These are phyloP conservation scores for Citrus maxima DNA, from an alignment of 345 rosid genomes.

Conservation along the genomic window DNA sequence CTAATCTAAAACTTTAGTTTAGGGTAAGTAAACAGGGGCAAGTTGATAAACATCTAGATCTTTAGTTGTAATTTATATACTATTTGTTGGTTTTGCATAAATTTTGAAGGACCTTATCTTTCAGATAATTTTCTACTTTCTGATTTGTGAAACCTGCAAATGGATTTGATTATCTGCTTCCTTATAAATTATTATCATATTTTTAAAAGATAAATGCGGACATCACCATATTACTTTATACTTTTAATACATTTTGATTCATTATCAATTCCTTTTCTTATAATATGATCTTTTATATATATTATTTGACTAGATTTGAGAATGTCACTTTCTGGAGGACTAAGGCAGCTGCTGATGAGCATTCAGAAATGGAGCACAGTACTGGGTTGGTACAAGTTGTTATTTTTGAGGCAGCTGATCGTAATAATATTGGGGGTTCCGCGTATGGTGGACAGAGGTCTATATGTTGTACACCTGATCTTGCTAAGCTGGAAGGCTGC, in stretches of 20 bases:
- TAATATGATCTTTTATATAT: not conserved
- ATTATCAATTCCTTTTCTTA: not conserved
- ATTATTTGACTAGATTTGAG: constrained; percentile 51
- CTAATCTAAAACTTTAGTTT: not conserved
- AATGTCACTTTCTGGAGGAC: constrained; percentile 77
- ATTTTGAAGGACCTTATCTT: no score
- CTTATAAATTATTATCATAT: not conserved
- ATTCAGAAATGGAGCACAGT: constrained; percentile 37
- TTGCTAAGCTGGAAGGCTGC: constrained; percentile 93
- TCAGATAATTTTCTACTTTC: not conserved
- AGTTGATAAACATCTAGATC: not conserved
- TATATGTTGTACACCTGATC: constrained; percentile 95
- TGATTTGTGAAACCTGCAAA: not conserved
- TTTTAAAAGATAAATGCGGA: not conserved
- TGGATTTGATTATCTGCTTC: not conserved
- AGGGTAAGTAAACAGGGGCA: not conserved
- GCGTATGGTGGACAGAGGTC: constrained; percentile 99
- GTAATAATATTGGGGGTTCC: constrained; percentile 93
- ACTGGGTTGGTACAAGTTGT: constrained; percentile 77
- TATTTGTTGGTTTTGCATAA: not conserved
- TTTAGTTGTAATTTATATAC: not conserved
- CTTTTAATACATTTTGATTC: not conserved
- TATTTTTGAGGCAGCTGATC: constrained; percentile 90
- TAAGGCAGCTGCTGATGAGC: constrained; percentile 41
- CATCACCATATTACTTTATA: not conserved